Evolutionary conservation across 192 early-diverging fungal genomes (phyloP), one percentile per base, ranked within the genome.

Genomic region (Rhizophagus sp.): DNA sequence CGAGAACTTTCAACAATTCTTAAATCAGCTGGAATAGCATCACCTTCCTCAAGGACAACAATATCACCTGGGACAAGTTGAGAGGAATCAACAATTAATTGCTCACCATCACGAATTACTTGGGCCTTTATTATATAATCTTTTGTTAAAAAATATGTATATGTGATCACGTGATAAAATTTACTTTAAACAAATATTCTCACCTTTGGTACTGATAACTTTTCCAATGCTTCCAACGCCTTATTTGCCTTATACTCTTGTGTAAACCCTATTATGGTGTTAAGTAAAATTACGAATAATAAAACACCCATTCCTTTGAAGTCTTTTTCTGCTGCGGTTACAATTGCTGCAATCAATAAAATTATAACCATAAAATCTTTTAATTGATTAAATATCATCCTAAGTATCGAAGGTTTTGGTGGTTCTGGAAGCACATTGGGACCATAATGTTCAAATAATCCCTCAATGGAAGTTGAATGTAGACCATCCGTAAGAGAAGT

Each of bases 171-270:
- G 5, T 19, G 11, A 62, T 19, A 39, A 36, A 12, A 1, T 10
- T 2, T 57, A 62, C 34, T 19, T 27, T 39, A 47, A 75, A 19
- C 1, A 50, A 1, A 75, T n/a, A 62, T 8, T 34, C 61, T 33
- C n/a, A 79, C 78, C 68, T 75, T 27, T 52, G 93, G 91, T 0
- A 95, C 92, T 24, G 85, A 85, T 25, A 94, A 78, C 33, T 91
- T 91, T 39, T 90, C 81, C 25, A 95, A 80, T 3, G 94, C 94
- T 73, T 94, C 93, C 69, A 98, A 88, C 34, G 96, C 96, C 75
- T 96, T 95, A 79, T 92, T 95, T 13, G 98, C 97, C 80, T 96
- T 94, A 86, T 92, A 98, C 83, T 99, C 98, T 87, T 99, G 98
- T 3, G 91, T 86, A 79, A 98, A 97, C 11, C 98, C 98, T 79